phyloP scores from a whole-genome alignment of 2,329 filamentous ascomycete genomes.

The Arthrobotrys entomopaga region DNA sequence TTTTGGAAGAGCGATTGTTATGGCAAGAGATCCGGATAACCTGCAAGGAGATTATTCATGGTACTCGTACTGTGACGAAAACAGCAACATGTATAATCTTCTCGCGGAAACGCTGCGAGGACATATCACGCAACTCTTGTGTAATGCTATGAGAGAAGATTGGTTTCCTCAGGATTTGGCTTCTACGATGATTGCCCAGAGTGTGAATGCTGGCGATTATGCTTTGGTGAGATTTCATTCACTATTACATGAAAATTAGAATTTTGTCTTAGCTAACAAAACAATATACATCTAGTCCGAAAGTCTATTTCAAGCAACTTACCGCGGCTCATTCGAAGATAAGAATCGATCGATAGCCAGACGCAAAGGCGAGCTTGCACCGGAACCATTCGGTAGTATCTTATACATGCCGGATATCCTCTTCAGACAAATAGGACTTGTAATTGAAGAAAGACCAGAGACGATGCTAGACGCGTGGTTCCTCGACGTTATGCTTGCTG shows the following conservation, averaged over 20 bases:
- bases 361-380: constrained; percentile 50
- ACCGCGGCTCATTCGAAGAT: constrained; percentile 22
- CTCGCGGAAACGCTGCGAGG: constrained; percentile 45
- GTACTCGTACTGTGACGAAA: constrained; percentile 50
- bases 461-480: constrained; percentile 47
- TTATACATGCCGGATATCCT: constrained; percentile 49
- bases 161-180: constrained; percentile 49
- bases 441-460: constrained; percentile 32
- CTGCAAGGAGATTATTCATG: constrained; percentile 42
- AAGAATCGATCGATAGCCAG: constrained; percentile 34
- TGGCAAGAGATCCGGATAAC: constrained; percentile 36
- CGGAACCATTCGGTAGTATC: constrained; percentile 39
- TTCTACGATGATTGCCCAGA: constrained; percentile 43
- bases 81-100: constrained; percentile 36
- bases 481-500: constrained; percentile 40
- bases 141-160: constrained; percentile 38
- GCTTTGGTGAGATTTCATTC: constrained; percentile 11
- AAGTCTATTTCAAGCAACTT: constrained; percentile 34
- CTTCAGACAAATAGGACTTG: constrained; percentile 39
- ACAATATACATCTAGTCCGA: constrained; percentile 24
- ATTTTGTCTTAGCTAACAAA: background rate
- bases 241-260: background rate
- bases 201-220: constrained; percentile 36
- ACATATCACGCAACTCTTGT: constrained; percentile 45
- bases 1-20: constrained; percentile 45